These are phyloP conservation scores for Penicillium coffeae DNA, from an alignment of 495 filamentous ascomycete genomes.

Conservation along the genomic window DNA sequence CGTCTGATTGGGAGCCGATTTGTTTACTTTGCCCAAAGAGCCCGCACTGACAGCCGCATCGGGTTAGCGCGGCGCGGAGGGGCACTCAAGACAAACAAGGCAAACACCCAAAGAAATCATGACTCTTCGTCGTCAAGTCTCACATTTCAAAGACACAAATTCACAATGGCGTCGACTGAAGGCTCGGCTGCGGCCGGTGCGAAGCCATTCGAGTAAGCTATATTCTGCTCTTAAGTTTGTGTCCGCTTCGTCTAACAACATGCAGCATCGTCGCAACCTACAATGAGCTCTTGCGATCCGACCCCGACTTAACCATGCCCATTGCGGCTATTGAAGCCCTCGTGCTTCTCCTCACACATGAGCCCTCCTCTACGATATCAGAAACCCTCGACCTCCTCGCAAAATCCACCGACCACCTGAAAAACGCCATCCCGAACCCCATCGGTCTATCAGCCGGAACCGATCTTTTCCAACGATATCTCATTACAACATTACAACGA, in stretches of 20 bases:
- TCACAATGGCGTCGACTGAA: slow-evolving; percentile 33
- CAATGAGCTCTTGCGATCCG: slow-evolving; percentile 54
- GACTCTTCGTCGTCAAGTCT: slow-evolving; percentile 23
- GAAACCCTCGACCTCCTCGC: slow-evolving; percentile 86
- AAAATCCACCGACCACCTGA: slow-evolving; percentile 68
- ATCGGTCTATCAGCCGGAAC: slow-evolving; percentile 89
- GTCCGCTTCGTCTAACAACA: too few species aligned
- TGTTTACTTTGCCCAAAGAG: slow-evolving; percentile 35
- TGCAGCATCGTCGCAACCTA: slow-evolving; percentile 57
- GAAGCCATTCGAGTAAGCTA: slow-evolving; percentile 41
- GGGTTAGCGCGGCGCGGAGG: slow-evolving; percentile 34
- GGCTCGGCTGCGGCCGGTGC: slow-evolving; percentile 21
- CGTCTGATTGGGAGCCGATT: slow-evolving; percentile 24
- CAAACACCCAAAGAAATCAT: slow-evolving; percentile 39
- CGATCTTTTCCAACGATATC: slow-evolving; percentile 91
- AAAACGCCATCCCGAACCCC: slow-evolving; percentile 73
- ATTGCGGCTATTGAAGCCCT: slow-evolving; percentile 93
- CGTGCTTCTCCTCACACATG: slow-evolving; percentile 74
- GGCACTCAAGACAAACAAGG: slow-evolving; percentile 35
- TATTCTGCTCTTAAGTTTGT: background rate
- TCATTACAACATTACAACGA: slow-evolving; percentile 66
- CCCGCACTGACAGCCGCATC: slow-evolving; percentile 31
- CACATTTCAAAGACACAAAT: background rate
- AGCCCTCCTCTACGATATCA: slow-evolving; percentile 77
- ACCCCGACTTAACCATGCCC: slow-evolving; percentile 88